phyloP scores from a whole-genome alignment of 2,329 filamentous ascomycete species.

The Corniculantispora saksenae region DNA sequence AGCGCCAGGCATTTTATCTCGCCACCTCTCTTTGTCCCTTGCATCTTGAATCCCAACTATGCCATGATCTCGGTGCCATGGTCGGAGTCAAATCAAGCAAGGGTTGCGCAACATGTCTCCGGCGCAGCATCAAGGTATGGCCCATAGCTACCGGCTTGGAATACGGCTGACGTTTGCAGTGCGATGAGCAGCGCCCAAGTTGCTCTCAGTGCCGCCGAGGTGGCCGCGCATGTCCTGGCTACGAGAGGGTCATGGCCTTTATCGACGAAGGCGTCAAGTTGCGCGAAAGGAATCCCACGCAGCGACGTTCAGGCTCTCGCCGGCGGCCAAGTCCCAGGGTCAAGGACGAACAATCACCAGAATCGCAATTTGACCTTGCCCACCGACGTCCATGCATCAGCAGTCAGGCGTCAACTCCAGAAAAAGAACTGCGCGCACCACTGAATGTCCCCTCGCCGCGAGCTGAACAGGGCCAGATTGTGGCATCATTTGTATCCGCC shows the following conservation, averaged over 20 bases:
- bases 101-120: background rate
- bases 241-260: background rate
- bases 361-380: no score
- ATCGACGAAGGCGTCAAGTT: background rate
- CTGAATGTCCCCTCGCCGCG: background rate
- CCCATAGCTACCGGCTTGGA: no score
- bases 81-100: background rate
- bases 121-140: background rate
- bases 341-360: background rate
- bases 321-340: background rate
- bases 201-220: background rate
- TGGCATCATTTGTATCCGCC: background rate
- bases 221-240: background rate
- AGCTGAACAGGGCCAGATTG: background rate
- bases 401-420: background rate
- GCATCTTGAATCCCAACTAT: no score
- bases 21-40: no score
- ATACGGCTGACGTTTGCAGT: no score
- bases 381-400: no score
- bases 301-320: no score
- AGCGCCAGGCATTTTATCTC: no score
- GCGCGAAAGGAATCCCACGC: background rate
- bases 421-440: background rate
- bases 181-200: background rate
- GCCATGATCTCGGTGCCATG: background rate